phyloP scores from a whole-genome alignment of 176 grass and related monocot species.

The Puccinellia tenuiflora region DNA sequence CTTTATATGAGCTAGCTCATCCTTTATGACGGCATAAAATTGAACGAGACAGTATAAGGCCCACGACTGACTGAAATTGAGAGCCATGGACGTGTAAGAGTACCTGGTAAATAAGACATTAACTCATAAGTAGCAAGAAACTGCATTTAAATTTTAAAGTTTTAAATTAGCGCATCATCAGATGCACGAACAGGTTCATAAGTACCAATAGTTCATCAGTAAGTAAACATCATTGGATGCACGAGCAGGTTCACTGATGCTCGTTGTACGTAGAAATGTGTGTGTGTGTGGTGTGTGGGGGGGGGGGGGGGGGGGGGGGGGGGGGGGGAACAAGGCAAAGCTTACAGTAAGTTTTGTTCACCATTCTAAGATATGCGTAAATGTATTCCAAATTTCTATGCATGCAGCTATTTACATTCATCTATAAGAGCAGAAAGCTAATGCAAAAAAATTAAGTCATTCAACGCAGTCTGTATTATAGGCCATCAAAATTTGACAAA shows the following conservation, averaged over 20 bases:
- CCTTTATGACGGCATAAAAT: conserved; percentile 91
- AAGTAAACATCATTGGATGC: not conserved
- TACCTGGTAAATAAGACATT: conserved; percentile 57
- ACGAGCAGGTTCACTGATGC: not conserved
- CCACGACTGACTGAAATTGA: conserved; percentile 98
- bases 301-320: too few species aligned
- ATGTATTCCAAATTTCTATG: not conserved
- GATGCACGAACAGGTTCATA: not conserved
- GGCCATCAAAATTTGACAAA: not conserved
- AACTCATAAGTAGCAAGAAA: conserved; percentile 4
- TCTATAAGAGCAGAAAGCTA: not conserved
- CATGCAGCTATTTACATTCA: not conserved
- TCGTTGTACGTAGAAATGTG: not conserved
- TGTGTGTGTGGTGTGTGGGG: too few species aligned
- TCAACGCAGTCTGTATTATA: not conserved
- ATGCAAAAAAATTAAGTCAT: not conserved
- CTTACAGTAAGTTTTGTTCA: not conserved
- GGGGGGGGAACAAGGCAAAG: not conserved
- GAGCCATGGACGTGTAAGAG: conserved; percentile 77
- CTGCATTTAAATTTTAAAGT: not conserved
- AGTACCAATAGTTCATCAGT: not conserved
- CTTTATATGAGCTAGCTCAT: conserved; percentile 88
- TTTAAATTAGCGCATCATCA: not conserved
- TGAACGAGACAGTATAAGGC: conserved; percentile 92
- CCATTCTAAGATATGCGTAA: not conserved